These are phyloP conservation scores for Lunularia cruciata DNA, from an alignment of 225 moss, liverwort and hornwort species.

Conservation along the genomic window DNA sequence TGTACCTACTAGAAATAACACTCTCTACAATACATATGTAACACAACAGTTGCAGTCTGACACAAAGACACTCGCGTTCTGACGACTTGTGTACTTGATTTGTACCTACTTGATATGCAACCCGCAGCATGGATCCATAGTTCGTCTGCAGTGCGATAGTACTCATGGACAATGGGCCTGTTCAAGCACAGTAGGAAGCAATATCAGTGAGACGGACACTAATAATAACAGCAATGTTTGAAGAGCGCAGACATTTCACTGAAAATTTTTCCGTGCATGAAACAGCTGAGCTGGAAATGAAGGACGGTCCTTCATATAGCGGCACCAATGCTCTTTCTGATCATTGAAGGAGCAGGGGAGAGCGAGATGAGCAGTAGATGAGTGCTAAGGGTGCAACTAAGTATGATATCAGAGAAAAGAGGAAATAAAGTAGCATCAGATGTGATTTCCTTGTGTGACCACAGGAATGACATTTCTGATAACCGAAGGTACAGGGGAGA, in stretches of 20 bases:
- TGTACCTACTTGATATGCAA: slow-evolving; percentile 57
- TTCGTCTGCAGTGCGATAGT: slow-evolving; percentile 63
- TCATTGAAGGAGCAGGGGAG: not conserved
- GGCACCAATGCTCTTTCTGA: not conserved
- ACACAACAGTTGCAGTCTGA: not conserved
- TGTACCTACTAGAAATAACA: too few species aligned
- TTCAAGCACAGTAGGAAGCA: not conserved
- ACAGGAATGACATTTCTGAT: too few species aligned
- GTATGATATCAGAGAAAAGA: too few species aligned
- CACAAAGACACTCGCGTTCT: not conserved
- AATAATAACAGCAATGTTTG: too few species aligned
- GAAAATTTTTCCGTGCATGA: not conserved
- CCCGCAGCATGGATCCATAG: slow-evolving; percentile 60
- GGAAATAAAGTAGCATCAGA: too few species aligned
- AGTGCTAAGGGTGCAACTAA: too few species aligned
- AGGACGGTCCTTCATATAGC: not conserved
- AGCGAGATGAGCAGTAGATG: too few species aligned
- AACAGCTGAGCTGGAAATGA: not conserved
- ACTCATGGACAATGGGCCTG: slow-evolving; percentile 58
- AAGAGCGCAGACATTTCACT: too few species aligned
- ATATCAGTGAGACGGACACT: too few species aligned
- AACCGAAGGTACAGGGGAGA: not conserved
- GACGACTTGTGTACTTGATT: slow-evolving; percentile 20
- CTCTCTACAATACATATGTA: not conserved
- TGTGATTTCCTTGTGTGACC: too few species aligned